Base-by-base conservation (phyloP, 2,329 filamentous ascomycete species). In the Penicillium sp. region DNA sequence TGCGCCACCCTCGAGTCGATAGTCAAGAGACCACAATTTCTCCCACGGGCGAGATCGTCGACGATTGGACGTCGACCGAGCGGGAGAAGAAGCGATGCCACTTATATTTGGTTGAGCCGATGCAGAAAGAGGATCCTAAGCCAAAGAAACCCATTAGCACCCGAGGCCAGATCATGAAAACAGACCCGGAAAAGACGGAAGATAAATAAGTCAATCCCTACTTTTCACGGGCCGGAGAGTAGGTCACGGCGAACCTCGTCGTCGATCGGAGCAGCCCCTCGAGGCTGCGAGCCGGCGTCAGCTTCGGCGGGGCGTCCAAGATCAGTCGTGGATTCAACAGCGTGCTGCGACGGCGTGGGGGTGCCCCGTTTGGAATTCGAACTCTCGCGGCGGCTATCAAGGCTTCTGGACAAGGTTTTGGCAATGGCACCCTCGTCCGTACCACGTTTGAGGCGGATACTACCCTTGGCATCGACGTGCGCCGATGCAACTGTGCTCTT, bases 401-500 rank as follows among this genome's bases (percentile, higher is more conserved):
- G 83, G 72, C 91, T 96, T 77, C 91, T 96, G 58, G 88, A 93
- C 15, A 93, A 78, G 6, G 88, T 91, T 76, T 88, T 89, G 68
- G 89, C 90, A 49, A 90, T 88, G 25, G 86, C 88, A 63, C 89
- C 88, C 58, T 89, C 89, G 58, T 84, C 85, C 15, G 82, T 78
- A 31, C 82, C 78, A 45, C 77, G 75, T 57, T 79, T 78, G 39
- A 79, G 65, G n/a, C 77, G 77, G 61, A 78, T 80, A 59, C 73
- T 92, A 19, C 91, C 94, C 69, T 88, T 89, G 2, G 91, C 94
- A 72, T 94, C 92, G 39, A 97, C 89, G 53, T 89, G 89, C 62
- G 91, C 92, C 39, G 90, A 89, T 13, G 91, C 91, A 17, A 97
- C 93, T 0, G 94, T 97, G 63, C 89, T 93, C 74, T 96, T 96